A percentile compares a stretch with the other conserved stretches of the same genome.
Conservation (phyloP, 2,329 filamentous ascomycete species). For the Podosphaera leucotricha region DNA sequence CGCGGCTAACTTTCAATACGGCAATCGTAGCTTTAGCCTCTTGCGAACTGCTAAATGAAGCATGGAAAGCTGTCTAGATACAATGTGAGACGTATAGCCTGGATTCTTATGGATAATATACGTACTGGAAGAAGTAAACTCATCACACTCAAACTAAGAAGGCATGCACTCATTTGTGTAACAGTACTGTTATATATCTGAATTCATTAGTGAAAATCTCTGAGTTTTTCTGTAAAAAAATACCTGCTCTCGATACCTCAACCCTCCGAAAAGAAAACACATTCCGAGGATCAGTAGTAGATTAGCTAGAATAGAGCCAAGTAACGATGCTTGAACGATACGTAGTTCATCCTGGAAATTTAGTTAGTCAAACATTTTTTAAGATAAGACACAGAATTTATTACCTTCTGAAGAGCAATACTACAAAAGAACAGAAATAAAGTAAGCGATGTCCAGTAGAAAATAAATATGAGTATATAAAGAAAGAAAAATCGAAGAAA, state of each 20-base stretch:
- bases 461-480: slow-evolving; percentile 8
- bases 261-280: slow-evolving; percentile 67
- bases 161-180: slow-evolving; percentile 85
- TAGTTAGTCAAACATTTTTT: slow-evolving; percentile 8
- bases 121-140: slow-evolving; percentile 61
- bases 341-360: slow-evolving; percentile 49
- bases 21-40: slow-evolving; percentile 34
- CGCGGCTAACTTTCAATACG: slow-evolving; percentile 67
- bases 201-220: neutral
- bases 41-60: slow-evolving; percentile 43
- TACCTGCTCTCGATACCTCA: slow-evolving; percentile 70
- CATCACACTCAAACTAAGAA: slow-evolving; percentile 74
- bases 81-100: slow-evolving; percentile 2
- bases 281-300: slow-evolving; percentile 75
- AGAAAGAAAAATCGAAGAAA: slow-evolving; percentile 4
- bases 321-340: slow-evolving; percentile 72
- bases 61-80: slow-evolving; percentile 62
- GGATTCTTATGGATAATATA: neutral
- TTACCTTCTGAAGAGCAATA: slow-evolving; percentile 49
- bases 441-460: slow-evolving; percentile 18
- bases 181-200: slow-evolving; percentile 85
- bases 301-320: slow-evolving; percentile 79
- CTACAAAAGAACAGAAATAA: slow-evolving; percentile 19
- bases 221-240: slow-evolving; percentile 5
- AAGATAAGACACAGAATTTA: neutral